Evolutionary conservation across 495 filamentous ascomycete genomes (phyloP).

Genomic region (Neurospora sp.): DNA sequence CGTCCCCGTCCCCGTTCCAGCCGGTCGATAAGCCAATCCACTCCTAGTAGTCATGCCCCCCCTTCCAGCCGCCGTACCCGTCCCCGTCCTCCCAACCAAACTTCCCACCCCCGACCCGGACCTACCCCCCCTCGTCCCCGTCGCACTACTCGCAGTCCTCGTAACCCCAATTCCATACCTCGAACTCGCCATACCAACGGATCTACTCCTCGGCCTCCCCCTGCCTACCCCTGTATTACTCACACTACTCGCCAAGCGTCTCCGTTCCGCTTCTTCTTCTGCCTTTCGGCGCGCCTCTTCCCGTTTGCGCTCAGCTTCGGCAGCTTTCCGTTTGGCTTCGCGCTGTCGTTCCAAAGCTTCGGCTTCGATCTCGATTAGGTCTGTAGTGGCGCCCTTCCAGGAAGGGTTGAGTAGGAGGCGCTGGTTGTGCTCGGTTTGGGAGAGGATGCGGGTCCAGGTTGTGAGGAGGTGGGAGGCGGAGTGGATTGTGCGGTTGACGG

Average conservation of each 20-base stretch:
- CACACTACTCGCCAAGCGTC: conserved; percentile 32
- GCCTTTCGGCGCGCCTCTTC: conserved; percentile 59
- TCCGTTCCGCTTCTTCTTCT: conserved; percentile 61
- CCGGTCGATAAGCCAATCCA: neutral
- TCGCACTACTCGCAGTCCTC: conserved; percentile 20
- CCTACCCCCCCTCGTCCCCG: conserved; percentile 34
- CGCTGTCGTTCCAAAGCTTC: conserved; percentile 60
- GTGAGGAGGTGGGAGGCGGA: conserved; percentile 90
- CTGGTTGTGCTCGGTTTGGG: conserved; percentile 95
- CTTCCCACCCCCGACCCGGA: conserved; percentile 11
- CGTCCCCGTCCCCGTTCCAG: neutral
- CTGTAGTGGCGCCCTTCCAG: conserved; percentile 83
- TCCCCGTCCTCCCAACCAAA: neutral
- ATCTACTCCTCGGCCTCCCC: conserved; percentile 12
- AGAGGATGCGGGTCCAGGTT: conserved; percentile 91
- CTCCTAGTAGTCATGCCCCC: neutral
- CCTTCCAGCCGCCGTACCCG: neutral
- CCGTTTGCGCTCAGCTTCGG: conserved; percentile 62
- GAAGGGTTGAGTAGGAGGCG: conserved; percentile 75
- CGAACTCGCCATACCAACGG: conserved; percentile 10
- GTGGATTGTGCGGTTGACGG: conserved; percentile 72
- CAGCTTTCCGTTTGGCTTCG: conserved; percentile 62
- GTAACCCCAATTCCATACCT: conserved; percentile 21
- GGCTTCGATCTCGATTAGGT: conserved; percentile 71
- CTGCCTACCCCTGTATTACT: conserved; percentile 14